Evolutionary conservation across 306 rosid genomes (phyloP), one percentile per base, ranked within the genome.

Genomic region (Ceratonia siliqua): DNA sequence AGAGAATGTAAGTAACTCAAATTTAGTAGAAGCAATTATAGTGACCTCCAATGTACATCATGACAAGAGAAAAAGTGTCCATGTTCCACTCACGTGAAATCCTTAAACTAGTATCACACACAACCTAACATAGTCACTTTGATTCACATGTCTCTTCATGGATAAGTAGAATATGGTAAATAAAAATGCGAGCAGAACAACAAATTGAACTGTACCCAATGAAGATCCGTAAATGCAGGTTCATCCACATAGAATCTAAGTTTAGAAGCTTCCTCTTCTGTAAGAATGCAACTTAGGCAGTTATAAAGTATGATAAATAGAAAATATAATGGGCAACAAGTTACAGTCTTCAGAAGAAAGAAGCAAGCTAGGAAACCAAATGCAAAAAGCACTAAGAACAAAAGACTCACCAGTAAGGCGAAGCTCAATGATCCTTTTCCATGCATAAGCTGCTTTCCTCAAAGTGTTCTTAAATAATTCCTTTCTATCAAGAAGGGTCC

Each of bases 221-320:
- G 99, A 81, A 94, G 97, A 89, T 94, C 99, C 12, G 90, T 92
- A 85, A 83, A 94, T 22, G 95, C 81, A 62, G 96, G 93, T 56
- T 94, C 86, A 46, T 94, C 99, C 50, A 92, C 91, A 75, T 66
- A 90, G 75, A 66, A 49, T 80, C 99, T 87, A 45, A 94, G 81
- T 76, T 52, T 85, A 18, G 72, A 54, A 69, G 99, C 97, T 79
- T 94, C 99, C 83, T 85, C 90, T 38, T 94, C 99, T 88, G 90
- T 41, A 75, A 73, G 35, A 30, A 52, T 39, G 56, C 15, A 75
- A 83, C 10, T 33, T 21, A 32, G 58, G 54, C 5, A 17, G 14
- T 70, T 72, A 30, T 58, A 72, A 76, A 28, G 68, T n/a, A 49
- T 20, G 67, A 81, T 17, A 65, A 61, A 55, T 17, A 30, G 78